phyloP scores from a whole-genome alignment of 805 yeast genomes.

The Brettanomyces naardenensis region DNA sequence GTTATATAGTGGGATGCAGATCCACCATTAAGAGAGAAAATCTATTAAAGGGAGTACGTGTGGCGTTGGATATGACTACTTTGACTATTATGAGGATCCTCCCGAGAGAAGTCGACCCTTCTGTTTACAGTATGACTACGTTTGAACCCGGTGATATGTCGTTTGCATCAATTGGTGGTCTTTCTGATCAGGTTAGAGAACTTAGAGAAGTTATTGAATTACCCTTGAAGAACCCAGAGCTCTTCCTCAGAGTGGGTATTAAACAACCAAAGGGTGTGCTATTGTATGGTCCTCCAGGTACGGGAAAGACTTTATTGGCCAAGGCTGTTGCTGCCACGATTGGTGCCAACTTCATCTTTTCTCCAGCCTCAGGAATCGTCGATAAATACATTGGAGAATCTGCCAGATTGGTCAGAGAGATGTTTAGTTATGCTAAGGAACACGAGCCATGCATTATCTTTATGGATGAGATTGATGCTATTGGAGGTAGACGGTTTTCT shows the following conservation, averaged over 20 bases:
- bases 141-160: constrained; percentile 97
- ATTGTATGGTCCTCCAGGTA: constrained; percentile 97
- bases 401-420: constrained; percentile 92
- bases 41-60: constrained; percentile 90
- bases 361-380: constrained; percentile 98
- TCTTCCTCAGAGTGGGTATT: constrained; percentile 92
- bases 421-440: constrained; percentile 96
- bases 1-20: constrained; percentile 96
- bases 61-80: constrained; percentile 95
- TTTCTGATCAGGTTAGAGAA: constrained; percentile 92
- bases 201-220: constrained; percentile 95
- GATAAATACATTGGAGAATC: constrained; percentile 98
- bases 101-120: constrained; percentile 97
- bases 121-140: constrained; percentile 96
- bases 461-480: constrained; percentile 98
- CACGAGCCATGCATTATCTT: constrained; percentile 97
- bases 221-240: constrained; percentile 94
- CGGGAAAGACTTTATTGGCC: constrained; percentile 93
- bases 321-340: constrained; percentile 98
- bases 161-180: constrained; percentile 92
- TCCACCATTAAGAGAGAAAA: constrained; percentile 79
- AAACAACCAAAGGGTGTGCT: constrained; percentile 98
- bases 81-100: constrained; percentile 94
- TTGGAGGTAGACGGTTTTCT: constrained; percentile 95
- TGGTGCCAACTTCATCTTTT: constrained; percentile 94